Evolutionary conservation across 2,329 filamentous ascomycete genomes (phyloP), one percentile per base, ranked within the genome.

Genomic region (Fusarium beomiforme): DNA sequence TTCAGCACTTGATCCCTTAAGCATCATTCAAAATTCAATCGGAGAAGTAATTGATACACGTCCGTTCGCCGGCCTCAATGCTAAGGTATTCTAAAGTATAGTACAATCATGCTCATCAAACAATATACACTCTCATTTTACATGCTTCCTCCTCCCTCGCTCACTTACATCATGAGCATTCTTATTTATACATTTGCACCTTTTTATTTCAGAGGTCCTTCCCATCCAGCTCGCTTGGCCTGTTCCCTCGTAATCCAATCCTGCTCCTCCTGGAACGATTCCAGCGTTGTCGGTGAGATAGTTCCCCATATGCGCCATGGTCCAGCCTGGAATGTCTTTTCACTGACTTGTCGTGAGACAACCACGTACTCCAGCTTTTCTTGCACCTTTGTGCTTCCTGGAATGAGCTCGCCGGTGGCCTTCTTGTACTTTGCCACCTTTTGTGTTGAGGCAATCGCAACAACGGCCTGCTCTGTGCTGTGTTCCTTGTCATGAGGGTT

Each of bases 271-370:
- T 74, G 34, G 44, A 79, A 84, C 8, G 63, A 70, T 67, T 87
- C 81, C 5, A 86, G 76, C 2, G 85, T 86, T 16, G 86, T 89
- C 73, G 88, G 85, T 43, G 85, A 79, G 33, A 88, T 81, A 23
- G 88, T 91, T 17, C 91, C 91, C 87, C 90, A 91, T 54, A 93
- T 79, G 77, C 83, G 85, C 91, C 91, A 93, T 5, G 85, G 82
- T 31, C 79, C 81, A 60, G 84, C 78, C 76, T 82, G 77, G 70
- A 82, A 87, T 23, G 86, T 87, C 58, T 76, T 79, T 49, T 80
- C 81, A 75, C 85, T 81, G 44, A 87, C 69, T 33, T 79, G 61
- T 31, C 84, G 76, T 75, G 89, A 88, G 47, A 93, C 71, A 41
- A 92, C 90, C 8, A 93, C 70, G 75, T 93, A 89, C 82, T 94